Evolutionary conservation across 164 flowering plant genomes (phyloP).

Genomic region (Tetracentron sinense): DNA sequence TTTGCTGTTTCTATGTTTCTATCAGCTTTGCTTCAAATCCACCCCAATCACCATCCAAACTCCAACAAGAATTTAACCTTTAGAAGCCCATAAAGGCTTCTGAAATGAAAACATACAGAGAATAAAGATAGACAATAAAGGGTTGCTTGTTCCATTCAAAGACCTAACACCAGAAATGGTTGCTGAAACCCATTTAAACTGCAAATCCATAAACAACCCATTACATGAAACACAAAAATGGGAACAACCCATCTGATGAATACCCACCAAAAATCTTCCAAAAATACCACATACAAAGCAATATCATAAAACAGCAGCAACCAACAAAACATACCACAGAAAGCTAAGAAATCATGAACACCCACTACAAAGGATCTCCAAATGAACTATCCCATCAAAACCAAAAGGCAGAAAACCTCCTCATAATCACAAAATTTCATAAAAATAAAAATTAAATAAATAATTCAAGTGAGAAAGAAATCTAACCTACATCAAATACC

Average conservation of each 20-base stretch:
- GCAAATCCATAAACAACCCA: slow-evolving; percentile 16
- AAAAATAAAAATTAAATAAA: neutral
- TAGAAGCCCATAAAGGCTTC: too few relatives aligned
- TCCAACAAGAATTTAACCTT: too few relatives aligned
- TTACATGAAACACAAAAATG: slow-evolving; percentile 21
- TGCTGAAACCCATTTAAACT: slow-evolving; percentile 10
- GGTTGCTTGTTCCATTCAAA: slow-evolving; percentile 3
- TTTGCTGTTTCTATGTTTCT: slow-evolving; percentile 29
- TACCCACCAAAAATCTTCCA: slow-evolving; percentile 13
- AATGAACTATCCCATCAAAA: slow-evolving; percentile 9
- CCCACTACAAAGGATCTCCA: slow-evolving; percentile 16
- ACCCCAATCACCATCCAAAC: slow-evolving; percentile 31
- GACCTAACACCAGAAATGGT: slow-evolving; percentile 17
- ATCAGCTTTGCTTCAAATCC: slow-evolving; percentile 48
- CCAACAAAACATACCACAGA: neutral
- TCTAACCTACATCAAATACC: slow-evolving; percentile 6
- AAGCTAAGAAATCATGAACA: slow-evolving; percentile 8
- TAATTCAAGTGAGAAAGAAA: neutral
- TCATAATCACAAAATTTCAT: slow-evolving; percentile 3
- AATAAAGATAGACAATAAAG: neutral
- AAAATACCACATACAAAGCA: slow-evolving; percentile 12
- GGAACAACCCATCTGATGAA: slow-evolving; percentile 19
- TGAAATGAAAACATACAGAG: too few relatives aligned
- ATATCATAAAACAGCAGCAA: slow-evolving; percentile 19
- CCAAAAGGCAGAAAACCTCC: slow-evolving; percentile 9